Percentiles rank a stretch among this genome's conserved stretches.
Evolutionary conservation across 1,284 basidiomycete genomes (phyloP).

Genomic region (Kwoniella shivajii): DNA sequence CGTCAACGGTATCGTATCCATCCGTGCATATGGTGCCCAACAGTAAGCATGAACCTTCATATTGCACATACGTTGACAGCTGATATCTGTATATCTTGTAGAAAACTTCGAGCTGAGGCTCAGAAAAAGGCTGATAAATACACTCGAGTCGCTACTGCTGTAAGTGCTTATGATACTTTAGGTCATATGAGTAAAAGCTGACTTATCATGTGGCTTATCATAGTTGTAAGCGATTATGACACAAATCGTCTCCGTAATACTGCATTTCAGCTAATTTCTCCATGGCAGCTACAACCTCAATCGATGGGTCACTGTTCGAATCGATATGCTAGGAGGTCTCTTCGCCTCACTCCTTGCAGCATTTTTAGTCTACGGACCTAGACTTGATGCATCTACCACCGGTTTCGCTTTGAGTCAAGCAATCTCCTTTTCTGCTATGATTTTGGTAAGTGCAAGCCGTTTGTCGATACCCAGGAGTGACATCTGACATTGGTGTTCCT

Average conservation of each 20-base stretch:
- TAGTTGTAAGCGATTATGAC: slow-evolving; percentile 18
- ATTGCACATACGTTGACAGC: neutral
- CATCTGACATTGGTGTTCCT: slow-evolving; percentile 1
- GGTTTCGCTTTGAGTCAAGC: slow-evolving; percentile 55
- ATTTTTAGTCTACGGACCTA: slow-evolving; percentile 49
- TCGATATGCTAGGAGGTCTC: slow-evolving; percentile 52
- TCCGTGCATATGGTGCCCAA: slow-evolving; percentile 53
- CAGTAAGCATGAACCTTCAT: slow-evolving; percentile 18
- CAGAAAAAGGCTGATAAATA: slow-evolving; percentile 51
- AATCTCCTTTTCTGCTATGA: slow-evolving; percentile 48
- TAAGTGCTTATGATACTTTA: slow-evolving; percentile 9
- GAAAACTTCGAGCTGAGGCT: slow-evolving; percentile 45
- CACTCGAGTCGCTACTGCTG: slow-evolving; percentile 47
- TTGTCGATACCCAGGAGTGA: neutral
- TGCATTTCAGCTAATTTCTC: neutral
- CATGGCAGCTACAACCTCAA: slow-evolving; percentile 49
- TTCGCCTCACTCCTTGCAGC: slow-evolving; percentile 46
- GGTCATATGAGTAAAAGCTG: neutral
- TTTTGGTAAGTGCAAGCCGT: slow-evolving; percentile 28
- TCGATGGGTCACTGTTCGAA: slow-evolving; percentile 51
- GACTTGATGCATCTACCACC: slow-evolving; percentile 44
- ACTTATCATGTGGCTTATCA: neutral
- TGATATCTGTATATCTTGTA: neutral
- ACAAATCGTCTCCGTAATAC: neutral
- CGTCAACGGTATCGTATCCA: slow-evolving; percentile 64